Percentiles rank a stretch among this genome's conserved stretches.
Evolutionary conservation across 2,329 filamentous ascomycete genomes (phyloP).

Genomic region (Calonectria hawksworthii): DNA sequence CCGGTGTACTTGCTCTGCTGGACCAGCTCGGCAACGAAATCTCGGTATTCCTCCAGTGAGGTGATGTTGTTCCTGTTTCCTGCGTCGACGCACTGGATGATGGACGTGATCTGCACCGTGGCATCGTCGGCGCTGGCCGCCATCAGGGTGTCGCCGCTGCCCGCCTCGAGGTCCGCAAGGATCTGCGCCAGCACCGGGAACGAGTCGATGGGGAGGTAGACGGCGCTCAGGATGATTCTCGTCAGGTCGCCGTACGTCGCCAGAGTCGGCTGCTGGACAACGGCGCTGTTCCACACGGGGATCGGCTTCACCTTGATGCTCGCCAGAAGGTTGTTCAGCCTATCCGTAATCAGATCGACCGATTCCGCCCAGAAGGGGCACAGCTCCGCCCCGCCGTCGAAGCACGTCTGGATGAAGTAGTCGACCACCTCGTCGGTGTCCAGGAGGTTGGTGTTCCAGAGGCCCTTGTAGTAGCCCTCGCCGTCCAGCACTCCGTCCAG

Average conservation of each 20-base stretch:
- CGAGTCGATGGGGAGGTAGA: background rate
- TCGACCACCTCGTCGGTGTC: background rate
- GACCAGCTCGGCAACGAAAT: background rate
- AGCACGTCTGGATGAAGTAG: background rate
- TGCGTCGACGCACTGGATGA: constrained; percentile 4
- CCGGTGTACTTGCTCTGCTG: constrained; percentile 5
- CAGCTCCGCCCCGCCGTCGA: background rate
- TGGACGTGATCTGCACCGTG: background rate
- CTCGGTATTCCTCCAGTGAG: background rate
- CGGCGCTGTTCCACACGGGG: background rate
- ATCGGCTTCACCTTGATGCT: background rate
- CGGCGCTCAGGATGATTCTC: background rate
- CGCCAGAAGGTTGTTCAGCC: background rate
- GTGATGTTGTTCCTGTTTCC: constrained; percentile 8
- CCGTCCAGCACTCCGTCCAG: constrained; percentile 44
- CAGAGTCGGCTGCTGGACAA: background rate
- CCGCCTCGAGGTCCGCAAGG: background rate
- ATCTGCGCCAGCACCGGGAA: background rate
- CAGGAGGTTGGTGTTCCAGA: constrained; percentile 1
- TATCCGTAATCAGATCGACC: background rate
- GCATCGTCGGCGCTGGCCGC: background rate
- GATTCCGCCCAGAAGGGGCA: background rate
- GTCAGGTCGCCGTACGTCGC: background rate
- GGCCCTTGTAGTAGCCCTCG: constrained; percentile 37
- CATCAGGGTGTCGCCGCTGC: background rate